Evolutionary conservation across 192 early-diverging fungal species (phyloP).

Genomic region (Dissophora globulifera): DNA sequence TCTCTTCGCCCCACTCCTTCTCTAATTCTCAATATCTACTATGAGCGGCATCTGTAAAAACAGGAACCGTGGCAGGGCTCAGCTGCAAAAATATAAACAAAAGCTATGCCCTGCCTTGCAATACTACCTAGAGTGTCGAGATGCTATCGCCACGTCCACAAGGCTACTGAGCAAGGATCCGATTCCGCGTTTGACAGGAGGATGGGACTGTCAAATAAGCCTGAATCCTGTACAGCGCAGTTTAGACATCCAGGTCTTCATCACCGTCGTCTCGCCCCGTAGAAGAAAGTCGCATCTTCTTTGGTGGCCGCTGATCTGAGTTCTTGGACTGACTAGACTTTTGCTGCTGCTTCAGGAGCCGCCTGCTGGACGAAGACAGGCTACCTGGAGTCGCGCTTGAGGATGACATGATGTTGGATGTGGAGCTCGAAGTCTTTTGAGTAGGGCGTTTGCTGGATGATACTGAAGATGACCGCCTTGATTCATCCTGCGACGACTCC

Average conservation of each 20-base stretch:
- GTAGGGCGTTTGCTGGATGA: conserved; percentile 23
- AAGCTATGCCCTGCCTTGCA: too few species aligned
- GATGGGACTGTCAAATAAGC: too few species aligned
- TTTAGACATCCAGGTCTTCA: conserved; percentile 44
- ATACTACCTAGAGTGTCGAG: too few species aligned
- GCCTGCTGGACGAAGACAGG: conserved; percentile 25
- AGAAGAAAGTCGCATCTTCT: conserved; percentile 44
- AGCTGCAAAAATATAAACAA: too few species aligned
- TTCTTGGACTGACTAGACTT: conserved; percentile 26
- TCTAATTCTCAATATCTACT: too few species aligned
- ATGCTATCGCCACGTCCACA: too few species aligned
- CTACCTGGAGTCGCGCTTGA: neutral
- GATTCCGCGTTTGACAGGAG: too few species aligned
- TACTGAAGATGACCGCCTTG: conserved; percentile 23
- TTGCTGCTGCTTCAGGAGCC: conserved; percentile 44
- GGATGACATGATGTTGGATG: conserved; percentile 1
- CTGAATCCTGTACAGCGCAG: too few species aligned
- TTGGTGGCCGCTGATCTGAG: conserved; percentile 27
- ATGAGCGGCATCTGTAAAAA: too few species aligned
- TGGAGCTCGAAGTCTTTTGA: conserved; percentile 25
- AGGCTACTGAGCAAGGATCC: too few species aligned
- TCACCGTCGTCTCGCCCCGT: conserved; percentile 45
- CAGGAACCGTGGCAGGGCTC: too few species aligned
- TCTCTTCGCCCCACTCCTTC: too few species aligned
- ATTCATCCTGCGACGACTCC: conserved; percentile 51